phyloP scores from a whole-genome alignment of 495 filamentous ascomycete species.

The Xylaria longipes region DNA sequence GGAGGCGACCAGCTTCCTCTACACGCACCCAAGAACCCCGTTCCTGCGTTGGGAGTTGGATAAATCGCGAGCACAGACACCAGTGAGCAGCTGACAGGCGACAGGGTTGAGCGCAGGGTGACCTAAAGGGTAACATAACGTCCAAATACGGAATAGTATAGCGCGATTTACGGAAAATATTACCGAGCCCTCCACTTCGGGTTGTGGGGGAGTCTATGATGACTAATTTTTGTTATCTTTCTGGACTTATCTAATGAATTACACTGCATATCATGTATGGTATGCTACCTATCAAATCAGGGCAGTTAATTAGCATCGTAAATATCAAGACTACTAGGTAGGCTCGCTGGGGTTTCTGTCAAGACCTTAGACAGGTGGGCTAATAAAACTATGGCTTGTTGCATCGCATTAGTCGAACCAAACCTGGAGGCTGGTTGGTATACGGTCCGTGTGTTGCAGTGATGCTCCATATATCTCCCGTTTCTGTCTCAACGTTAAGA shows the following conservation, averaged over 20 bases:
- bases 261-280: too few species aligned
- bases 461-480: background rate
- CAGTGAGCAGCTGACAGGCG: conserved; percentile 8
- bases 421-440: background rate
- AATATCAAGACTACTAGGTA: background rate
- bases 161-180: conserved; percentile 13
- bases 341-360: background rate
- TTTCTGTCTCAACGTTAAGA: background rate
- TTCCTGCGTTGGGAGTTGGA: conserved; percentile 3
- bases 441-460: conserved; percentile 20
- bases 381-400: background rate
- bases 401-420: conserved; percentile 12
- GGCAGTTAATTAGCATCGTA: background rate
- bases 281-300: too few species aligned
- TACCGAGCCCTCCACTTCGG: background rate
- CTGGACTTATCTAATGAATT: background rate
- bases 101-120: background rate
- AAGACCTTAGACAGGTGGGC: background rate
- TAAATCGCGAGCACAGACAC: conserved; percentile 19
- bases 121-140: conserved; percentile 3
- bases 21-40: conserved; percentile 1
- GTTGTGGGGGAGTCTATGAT: background rate
- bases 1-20: background rate
- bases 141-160: conserved; percentile 11
- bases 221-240: background rate